Evolutionary conservation across 2,329 filamentous ascomycete genomes (phyloP).

Genomic region (Tolypocladium ophioglossoides): DNA sequence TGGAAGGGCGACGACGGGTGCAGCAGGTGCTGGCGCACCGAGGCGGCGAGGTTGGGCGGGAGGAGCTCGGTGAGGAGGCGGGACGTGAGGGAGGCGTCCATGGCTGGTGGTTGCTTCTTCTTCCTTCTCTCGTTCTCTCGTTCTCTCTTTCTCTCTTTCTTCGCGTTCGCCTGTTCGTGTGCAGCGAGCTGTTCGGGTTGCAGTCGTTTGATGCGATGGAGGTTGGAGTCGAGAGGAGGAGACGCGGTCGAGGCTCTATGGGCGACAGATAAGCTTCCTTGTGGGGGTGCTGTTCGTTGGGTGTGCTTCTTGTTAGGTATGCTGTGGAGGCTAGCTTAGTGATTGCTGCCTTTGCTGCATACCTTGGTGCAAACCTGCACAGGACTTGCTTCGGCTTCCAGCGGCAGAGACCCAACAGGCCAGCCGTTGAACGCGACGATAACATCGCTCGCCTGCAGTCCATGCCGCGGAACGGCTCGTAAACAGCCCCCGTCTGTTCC

Average conservation of each 20-base stretch:
- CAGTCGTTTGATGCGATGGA: neutral
- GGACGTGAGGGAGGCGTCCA: conserved; percentile 20
- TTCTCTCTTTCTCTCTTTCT: neutral
- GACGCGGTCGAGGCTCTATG: neutral
- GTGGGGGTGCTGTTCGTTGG: neutral
- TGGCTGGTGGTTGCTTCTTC: conserved; percentile 9
- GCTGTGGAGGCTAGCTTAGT: neutral
- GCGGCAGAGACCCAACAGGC: too few species aligned
- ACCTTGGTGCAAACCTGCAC: neutral
- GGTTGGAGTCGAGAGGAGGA: neutral
- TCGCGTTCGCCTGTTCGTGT: neutral
- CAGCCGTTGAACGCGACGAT: too few species aligned
- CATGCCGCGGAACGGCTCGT: too few species aligned
- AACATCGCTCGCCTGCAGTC: neutral
- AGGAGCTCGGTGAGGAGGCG: conserved; percentile 29
- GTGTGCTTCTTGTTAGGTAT: too few species aligned
- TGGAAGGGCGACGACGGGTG: conserved; percentile 35
- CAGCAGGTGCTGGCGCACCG: conserved; percentile 37
- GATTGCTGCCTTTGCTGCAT: too few species aligned
- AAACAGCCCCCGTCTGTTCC: too few species aligned
- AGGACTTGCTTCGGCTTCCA: neutral
- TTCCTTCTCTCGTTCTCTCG: neutral
- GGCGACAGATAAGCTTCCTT: neutral
- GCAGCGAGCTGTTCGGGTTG: neutral
- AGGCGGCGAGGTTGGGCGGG: conserved; percentile 31